phyloP scores from a whole-genome alignment of 202 grass and related monocot genomes.

The Brachypodium distachyon region DNA sequence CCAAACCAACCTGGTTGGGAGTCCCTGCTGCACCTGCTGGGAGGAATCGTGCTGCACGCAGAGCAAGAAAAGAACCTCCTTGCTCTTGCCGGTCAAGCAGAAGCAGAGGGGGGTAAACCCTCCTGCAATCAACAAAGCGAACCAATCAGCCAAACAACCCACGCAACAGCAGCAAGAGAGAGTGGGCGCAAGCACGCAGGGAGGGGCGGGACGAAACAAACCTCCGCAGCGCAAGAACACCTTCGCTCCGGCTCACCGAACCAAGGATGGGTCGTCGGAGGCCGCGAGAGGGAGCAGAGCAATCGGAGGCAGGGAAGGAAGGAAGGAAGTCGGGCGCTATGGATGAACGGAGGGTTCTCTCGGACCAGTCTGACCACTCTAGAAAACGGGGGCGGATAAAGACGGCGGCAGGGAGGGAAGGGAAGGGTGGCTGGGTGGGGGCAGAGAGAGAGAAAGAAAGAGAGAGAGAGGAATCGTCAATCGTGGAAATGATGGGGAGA shows the following conservation, averaged over 20 bases:
- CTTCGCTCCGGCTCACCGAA: background rate
- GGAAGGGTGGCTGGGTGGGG: background rate
- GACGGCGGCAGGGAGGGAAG: background rate
- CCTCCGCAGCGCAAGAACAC: slow-evolving; percentile 7
- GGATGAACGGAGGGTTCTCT: background rate
- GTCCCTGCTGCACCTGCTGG: background rate
- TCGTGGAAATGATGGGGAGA: slow-evolving; percentile 24
- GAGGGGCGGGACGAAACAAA: background rate
- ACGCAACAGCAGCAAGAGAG: background rate
- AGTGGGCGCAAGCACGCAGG: background rate
- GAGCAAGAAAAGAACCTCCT: background rate
- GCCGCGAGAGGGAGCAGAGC: no score
- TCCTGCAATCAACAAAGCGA: background rate
- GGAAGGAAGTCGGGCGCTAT: background rate
- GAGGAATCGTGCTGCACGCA: background rate
- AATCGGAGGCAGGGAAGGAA: background rate
- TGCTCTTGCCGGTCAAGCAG: background rate
- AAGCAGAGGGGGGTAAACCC: background rate
- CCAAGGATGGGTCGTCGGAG: background rate
- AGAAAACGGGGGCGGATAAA: slow-evolving; percentile 23
- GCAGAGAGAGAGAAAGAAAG: background rate
- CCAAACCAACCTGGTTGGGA: background rate
- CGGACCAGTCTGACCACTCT: background rate
- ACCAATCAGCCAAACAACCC: background rate
- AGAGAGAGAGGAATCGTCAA: background rate